Evolutionary conservation across 1,139 yeast species (phyloP).

Genomic region (Groenewaldozyma sp.): DNA sequence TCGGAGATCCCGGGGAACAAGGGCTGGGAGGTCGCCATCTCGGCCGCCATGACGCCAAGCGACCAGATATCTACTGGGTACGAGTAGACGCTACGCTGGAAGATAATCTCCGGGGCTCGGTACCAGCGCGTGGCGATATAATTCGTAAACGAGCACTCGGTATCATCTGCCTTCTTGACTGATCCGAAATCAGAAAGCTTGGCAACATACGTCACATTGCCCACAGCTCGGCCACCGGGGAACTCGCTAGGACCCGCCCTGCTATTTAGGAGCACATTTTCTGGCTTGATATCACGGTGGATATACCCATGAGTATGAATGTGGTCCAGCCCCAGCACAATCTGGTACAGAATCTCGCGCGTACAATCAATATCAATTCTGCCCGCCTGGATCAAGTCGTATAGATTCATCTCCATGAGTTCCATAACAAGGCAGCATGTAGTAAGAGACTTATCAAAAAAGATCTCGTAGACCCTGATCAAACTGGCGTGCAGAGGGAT

Average conservation of each 20-base stretch:
- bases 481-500: conserved; percentile 66
- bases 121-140: conserved; percentile 97
- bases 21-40: conserved; percentile 66
- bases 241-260: conserved; percentile 22
- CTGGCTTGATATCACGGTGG: conserved; percentile 93
- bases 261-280: conserved; percentile 60
- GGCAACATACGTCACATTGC: conserved; percentile 39
- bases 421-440: conserved; percentile 83
- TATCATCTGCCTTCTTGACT: conserved; percentile 44
- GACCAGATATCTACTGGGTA: conserved; percentile 92
- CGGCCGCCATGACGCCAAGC: conserved; percentile 78
- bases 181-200: conserved; percentile 91
- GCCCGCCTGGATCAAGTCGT: conserved; percentile 38
- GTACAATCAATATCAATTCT: conserved; percentile 51
- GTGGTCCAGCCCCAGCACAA: conserved; percentile 68
- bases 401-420: conserved; percentile 70
- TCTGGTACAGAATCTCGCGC: conserved; percentile 55
- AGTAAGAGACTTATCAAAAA: conserved; percentile 50
- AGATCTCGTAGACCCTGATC: conserved; percentile 68
- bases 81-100: conserved; percentile 58
- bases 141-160: conserved; percentile 38
- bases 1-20: conserved; percentile 79
- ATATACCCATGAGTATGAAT: conserved; percentile 67
- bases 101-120: conserved; percentile 82
- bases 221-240: too few relatives aligned